Conservation (phyloP, 208 protist genomes). For the Acanthamoeba sp. region DNA sequence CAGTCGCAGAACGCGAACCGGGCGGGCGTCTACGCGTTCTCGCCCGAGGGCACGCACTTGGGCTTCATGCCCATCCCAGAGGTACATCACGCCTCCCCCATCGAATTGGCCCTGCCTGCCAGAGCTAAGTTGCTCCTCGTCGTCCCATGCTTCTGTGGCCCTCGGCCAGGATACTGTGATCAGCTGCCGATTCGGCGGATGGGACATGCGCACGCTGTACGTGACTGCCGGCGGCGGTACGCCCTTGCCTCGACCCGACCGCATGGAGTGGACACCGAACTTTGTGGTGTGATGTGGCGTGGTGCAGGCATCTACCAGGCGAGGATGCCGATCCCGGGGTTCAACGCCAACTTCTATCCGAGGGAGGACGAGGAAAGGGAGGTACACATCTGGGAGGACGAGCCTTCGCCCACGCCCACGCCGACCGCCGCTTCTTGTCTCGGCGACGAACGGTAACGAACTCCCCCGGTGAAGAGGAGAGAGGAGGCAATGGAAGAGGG, state of each 20-base stretch:
- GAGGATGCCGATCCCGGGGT: neutral
- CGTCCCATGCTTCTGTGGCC: too few relatives aligned
- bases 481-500: too few relatives aligned
- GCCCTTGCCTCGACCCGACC: too few relatives aligned
- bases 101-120: too few relatives aligned
- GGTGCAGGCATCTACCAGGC: neutral
- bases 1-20: neutral
- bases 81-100: neutral
- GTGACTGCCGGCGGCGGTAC: neutral
- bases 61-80: conserved; percentile 4
- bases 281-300: too few relatives aligned
- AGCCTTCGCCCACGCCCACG: neutral
- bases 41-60: neutral
- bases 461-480: neutral
- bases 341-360: conserved; percentile 22
- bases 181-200: neutral
- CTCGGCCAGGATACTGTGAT: neutral
- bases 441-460: neutral
- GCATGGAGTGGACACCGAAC: too few relatives aligned
- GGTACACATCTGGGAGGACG: conserved; percentile 10
- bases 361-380: conserved; percentile 23
- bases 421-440: neutral
- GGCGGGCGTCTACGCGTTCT: neutral
- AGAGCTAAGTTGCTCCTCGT: too few relatives aligned
- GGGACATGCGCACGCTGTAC: conserved; percentile 37